Evolutionary conservation across 176 grass and related monocot genomes (phyloP), one percentile per base, ranked within the genome.

Genomic region (Calamus simplicifolius): DNA sequence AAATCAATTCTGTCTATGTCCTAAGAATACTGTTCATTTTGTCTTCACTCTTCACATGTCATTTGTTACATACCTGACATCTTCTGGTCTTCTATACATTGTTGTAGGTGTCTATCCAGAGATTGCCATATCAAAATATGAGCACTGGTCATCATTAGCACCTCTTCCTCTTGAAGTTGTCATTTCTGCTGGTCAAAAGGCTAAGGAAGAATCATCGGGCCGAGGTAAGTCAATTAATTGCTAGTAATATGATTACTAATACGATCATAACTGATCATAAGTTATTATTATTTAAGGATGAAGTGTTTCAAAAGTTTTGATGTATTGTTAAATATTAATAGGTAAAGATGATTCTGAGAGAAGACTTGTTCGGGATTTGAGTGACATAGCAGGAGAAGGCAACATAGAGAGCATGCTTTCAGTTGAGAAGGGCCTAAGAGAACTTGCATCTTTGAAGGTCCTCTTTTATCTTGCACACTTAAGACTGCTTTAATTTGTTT

Each of bases 371-470:
- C 76, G 79, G 69, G 93, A 92, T 58, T 67, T 83, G 53, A 98
- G 81, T 75, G 94, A 98, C 16, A 63, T 92, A 77, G 89, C 81
- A 66, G 94, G 94, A 80, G 94, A 98, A 79, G 88, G 94, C 58
- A 92, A 98, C 66, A 89, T 98, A 70, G 94, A 98, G 67, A 98
- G 81, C 73, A 92, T 93, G 79, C 94, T 98, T 85, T 85, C 85
- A 71, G 84, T 92, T 78, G 94, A 98, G 85, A 98, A 93, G 81
- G 94, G 94, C 25, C 88, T 98, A 60, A 85, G 81, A 85, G 94
- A 98, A 69, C 77, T 98, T 69, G 78, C 81, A 71, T 89, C 87
- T 30, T 85, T 98, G 50, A 98, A 92, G 94, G 94, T 85, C 61
- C 25, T 74, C 16, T n/a, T 48, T 49, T 43, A 43, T 43, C 35